These are phyloP conservation scores for Melaleuca alternifolia DNA, from an alignment of 345 rosid genomes.

Conservation along the genomic window DNA sequence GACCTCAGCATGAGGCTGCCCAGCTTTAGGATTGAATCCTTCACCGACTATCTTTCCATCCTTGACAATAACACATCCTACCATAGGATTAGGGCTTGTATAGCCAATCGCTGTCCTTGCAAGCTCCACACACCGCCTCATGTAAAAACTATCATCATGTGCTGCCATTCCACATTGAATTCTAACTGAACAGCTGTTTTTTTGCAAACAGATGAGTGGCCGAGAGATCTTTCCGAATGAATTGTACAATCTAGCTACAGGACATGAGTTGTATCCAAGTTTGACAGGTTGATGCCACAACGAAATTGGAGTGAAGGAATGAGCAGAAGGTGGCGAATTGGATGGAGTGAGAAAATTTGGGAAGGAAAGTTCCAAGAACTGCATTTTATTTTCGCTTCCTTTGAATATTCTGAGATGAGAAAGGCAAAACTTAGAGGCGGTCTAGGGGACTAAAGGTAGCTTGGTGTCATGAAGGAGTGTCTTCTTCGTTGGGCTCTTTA, in stretches of 20 bases:
- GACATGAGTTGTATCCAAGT: background rate
- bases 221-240: background rate
- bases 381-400: background rate
- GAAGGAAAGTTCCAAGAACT: background rate
- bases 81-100: constrained; percentile 94
- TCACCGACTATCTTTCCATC: constrained; percentile 74
- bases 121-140: constrained; percentile 55
- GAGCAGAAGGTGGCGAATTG: background rate
- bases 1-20: constrained; percentile 94
- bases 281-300: background rate
- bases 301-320: background rate
- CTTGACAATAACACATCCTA: constrained; percentile 79
- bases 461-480: background rate
- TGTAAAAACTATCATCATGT: constrained; percentile 43
- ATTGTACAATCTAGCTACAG: background rate
- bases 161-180: constrained; percentile 10
- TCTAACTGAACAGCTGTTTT: background rate
- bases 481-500: background rate
- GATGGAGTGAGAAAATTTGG: background rate
- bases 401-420: background rate
- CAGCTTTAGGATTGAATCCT: constrained; percentile 95
- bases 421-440: background rate
- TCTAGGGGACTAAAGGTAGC: background rate
- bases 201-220: background rate
- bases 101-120: constrained; percentile 54